Conservation (phyloP, 345 rosid genomes). For the Gossypium mustelinum region DNA sequence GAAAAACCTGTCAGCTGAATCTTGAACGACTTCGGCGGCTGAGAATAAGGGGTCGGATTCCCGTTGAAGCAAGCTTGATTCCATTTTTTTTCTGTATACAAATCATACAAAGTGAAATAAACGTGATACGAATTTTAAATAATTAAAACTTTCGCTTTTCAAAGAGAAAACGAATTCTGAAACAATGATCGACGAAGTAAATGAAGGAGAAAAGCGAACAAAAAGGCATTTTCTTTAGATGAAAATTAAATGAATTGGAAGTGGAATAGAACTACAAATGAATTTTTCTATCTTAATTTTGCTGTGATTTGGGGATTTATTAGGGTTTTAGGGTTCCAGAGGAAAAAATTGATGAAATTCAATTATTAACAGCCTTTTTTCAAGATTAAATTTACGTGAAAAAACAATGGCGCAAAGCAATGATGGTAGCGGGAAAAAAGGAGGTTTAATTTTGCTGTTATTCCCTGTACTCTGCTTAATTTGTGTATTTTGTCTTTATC, state of each 20-base stretch:
- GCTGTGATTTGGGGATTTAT: background rate
- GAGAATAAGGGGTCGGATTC: conserved; percentile 60
- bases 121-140: background rate
- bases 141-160: background rate
- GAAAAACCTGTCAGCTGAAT: conserved; percentile 49
- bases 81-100: conserved; percentile 22
- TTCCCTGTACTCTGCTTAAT: no score
- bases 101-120: background rate
- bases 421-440: no score
- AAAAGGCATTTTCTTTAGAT: background rate
- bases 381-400: background rate
- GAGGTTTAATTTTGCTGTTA: no score
- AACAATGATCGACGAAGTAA: conserved; percentile 1
- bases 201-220: background rate
- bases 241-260: background rate
- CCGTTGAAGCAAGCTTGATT: conserved; percentile 49
- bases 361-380: background rate
- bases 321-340: background rate
- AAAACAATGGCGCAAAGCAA: background rate
- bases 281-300: background rate
- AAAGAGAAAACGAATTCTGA: background rate
- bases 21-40: conserved; percentile 64
- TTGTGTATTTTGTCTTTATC: no score
- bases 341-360: background rate
- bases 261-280: background rate